A percentile compares a stretch with the other conserved stretches of the same genome.
Conservation (phyloP, 2,329 filamentous ascomycete genomes). For the Penicillium brevicompactum region DNA sequence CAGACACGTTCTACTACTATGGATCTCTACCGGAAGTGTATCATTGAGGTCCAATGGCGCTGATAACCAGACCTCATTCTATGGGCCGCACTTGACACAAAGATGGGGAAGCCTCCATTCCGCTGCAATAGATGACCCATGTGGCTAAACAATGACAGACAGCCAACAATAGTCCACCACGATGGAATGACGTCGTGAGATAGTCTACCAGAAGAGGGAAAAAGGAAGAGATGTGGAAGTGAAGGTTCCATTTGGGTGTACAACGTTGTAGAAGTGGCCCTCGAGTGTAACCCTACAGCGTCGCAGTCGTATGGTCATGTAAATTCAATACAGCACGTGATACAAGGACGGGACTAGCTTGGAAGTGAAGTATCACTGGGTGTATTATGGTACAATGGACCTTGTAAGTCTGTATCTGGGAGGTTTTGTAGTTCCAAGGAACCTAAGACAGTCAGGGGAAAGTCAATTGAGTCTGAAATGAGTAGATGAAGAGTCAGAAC, state of each 20-base stretch:
- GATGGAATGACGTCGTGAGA: conserved; percentile 8
- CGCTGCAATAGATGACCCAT: not conserved
- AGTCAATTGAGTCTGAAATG: no score
- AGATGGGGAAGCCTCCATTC: no score
- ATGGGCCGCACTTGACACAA: no score
- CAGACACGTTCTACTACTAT: conserved; percentile 10
- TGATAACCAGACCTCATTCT: no score
- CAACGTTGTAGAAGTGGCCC: conserved; percentile 29
- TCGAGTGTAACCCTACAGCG: conserved; percentile 30
- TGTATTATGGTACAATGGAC: no score
- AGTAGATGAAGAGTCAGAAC: no score
- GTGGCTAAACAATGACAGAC: not conserved
- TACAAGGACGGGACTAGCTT: no score
- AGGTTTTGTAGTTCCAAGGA: no score
- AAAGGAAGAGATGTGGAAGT: not conserved
- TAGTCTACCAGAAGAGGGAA: not conserved
- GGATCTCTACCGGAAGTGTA: conserved; percentile 18
- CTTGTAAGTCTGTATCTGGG: no score
- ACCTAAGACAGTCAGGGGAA: no score
- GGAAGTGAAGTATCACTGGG: no score
- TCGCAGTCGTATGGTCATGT: conserved; percentile 13
- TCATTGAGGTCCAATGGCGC: conserved; percentile 5
- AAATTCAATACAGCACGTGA: not conserved
- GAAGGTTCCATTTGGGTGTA: conserved; percentile 22
- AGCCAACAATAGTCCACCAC: conserved; percentile 10